phyloP scores from a whole-genome alignment of 345 rosid genomes.

The Eucalyptus microcorys region DNA sequence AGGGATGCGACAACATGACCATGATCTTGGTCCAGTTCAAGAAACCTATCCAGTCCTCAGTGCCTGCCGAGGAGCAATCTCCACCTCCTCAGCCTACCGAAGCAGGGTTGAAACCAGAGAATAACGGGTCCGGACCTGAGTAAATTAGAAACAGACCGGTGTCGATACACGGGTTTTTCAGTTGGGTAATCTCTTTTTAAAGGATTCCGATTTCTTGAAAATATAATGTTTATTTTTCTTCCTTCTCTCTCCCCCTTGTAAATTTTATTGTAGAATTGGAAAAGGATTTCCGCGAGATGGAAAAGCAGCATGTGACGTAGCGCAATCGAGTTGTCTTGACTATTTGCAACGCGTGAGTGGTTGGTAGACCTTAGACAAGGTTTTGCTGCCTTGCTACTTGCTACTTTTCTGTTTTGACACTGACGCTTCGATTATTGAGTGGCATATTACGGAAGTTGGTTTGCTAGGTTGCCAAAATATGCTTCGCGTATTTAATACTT shows the following conservation, averaged over 20 bases:
- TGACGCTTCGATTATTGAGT: background rate
- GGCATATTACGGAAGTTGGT: background rate
- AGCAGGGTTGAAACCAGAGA: background rate
- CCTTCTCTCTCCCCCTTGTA: background rate
- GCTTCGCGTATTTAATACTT: background rate
- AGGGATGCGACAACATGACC: conserved; percentile 99
- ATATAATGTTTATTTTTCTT: background rate
- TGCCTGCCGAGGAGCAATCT: background rate
- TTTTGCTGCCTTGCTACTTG: background rate
- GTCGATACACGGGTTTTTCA: background rate
- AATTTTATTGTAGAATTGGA: background rate
- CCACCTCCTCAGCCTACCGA: background rate
- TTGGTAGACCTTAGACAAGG: background rate
- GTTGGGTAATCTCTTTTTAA: background rate
- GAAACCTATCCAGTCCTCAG: conserved; percentile 10
- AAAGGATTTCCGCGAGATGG: background rate
- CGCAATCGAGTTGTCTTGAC: background rate
- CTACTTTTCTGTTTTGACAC: background rate
- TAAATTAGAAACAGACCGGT: background rate
- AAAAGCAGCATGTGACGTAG: background rate
- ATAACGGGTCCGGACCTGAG: background rate
- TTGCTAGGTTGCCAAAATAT: background rate
- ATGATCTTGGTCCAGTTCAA: conserved; percentile 82
- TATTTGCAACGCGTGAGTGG: background rate
- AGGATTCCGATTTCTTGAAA: background rate